Conservation (phyloP, 2,329 filamentous ascomycete species). For the Thielaviopsis punctulata region DNA sequence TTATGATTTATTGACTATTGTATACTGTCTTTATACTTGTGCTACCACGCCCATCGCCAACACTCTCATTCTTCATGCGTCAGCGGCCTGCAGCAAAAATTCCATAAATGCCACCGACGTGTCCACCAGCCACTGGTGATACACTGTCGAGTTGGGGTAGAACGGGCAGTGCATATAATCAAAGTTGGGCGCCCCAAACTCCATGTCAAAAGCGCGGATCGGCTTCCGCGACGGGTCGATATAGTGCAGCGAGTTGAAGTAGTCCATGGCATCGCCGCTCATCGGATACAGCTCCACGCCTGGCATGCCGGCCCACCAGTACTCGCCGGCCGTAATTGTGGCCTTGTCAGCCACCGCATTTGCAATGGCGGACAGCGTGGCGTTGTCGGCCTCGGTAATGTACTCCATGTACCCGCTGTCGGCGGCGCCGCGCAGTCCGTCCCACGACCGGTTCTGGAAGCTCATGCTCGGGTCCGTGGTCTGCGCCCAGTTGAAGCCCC, state of each 20-base stretch:
- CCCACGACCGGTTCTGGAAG: slow-evolving; percentile 34
- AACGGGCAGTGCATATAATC: slow-evolving; percentile 21
- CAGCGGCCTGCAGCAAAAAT: slow-evolving; percentile 20
- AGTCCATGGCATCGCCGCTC: slow-evolving; percentile 29
- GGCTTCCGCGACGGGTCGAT: slow-evolving; percentile 20
- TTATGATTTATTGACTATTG: background rate
- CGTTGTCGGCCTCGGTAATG: slow-evolving; percentile 20
- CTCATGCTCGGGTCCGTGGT: slow-evolving; percentile 27
- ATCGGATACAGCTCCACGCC: slow-evolving; percentile 28
- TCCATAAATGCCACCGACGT: slow-evolving; percentile 32
- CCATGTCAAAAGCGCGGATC: slow-evolving; percentile 27
- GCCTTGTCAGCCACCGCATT: background rate
- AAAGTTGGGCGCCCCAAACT: slow-evolving; percentile 28
- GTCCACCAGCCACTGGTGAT: slow-evolving; percentile 27
- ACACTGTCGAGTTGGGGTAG: slow-evolving; percentile 27
- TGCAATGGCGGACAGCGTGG: slow-evolving; percentile 22
- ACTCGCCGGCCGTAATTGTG: slow-evolving; percentile 19
- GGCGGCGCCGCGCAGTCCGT: slow-evolving; percentile 31
- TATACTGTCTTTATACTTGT: background rate
- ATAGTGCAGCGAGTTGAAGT: slow-evolving; percentile 28
- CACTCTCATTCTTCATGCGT: slow-evolving; percentile 2
- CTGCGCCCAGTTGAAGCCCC: slow-evolving; percentile 39
- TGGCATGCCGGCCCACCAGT: slow-evolving; percentile 23
- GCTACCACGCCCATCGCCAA: background rate
- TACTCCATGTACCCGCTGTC: slow-evolving; percentile 31